Percentiles rank a stretch among this genome's conserved stretches.
These are phyloP conservation scores for Capsella bursapastoris DNA, from an alignment of 345 rosid species.

Conservation along the genomic window DNA sequence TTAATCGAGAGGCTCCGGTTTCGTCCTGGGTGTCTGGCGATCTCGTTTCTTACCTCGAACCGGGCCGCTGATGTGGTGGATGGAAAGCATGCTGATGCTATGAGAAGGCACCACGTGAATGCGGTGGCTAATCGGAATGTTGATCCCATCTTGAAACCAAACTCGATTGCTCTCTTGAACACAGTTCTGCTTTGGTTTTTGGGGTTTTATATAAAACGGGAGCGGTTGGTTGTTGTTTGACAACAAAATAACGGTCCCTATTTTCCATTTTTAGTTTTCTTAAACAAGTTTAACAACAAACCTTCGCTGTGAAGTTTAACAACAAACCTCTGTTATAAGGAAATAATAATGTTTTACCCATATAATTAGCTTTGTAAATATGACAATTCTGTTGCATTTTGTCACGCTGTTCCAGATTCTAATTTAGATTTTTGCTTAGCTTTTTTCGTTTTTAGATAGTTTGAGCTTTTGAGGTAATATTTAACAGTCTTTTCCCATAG, in stretches of 20 bases:
- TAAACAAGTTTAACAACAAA: slow-evolving; percentile 18
- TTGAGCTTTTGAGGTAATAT: too few species aligned
- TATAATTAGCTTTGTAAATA: neutral
- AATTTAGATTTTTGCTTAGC: neutral
- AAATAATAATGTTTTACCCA: neutral
- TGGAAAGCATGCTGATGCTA: slow-evolving; percentile 8
- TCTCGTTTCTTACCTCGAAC: slow-evolving; percentile 45
- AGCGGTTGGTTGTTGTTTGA: slow-evolving; percentile 21
- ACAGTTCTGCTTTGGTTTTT: neutral
- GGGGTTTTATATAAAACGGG: slow-evolving; percentile 4
- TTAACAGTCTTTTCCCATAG: too few species aligned
- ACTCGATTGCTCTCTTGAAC: slow-evolving; percentile 31
- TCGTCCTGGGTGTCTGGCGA: slow-evolving; percentile 33
- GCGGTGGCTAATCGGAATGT: slow-evolving; percentile 20
- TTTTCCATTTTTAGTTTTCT: neutral
- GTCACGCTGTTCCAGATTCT: neutral
- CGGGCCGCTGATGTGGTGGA: slow-evolving; percentile 30
- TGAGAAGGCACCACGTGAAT: slow-evolving; percentile 40
- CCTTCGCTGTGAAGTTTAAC: neutral
- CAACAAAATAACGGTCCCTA: neutral
- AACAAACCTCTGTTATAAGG: slow-evolving; percentile 1
- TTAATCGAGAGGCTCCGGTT: neutral
- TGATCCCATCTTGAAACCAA: neutral
- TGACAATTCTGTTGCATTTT: neutral
- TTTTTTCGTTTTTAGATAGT: neutral